Conservation (phyloP, 306 rosid species). For the Bauhinia variegata region DNA sequence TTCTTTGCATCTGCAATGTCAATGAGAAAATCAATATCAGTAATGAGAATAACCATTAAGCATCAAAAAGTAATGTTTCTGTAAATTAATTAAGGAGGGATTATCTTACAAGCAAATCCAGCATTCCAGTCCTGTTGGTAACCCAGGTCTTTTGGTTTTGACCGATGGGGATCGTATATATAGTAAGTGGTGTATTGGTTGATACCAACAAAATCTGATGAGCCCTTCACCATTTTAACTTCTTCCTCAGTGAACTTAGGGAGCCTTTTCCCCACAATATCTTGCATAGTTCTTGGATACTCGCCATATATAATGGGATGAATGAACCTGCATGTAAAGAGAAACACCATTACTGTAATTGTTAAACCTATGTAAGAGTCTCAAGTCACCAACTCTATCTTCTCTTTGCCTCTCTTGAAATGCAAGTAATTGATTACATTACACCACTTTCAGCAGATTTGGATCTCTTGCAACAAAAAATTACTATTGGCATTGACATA, state of each 20-base stretch:
- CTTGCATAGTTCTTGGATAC: conserved; percentile 83
- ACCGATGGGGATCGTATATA: conserved; percentile 58
- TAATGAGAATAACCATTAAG: not conserved
- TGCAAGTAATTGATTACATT: no score
- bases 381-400: not conserved
- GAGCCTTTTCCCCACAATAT: conserved; percentile 74
- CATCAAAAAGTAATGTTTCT: not conserved
- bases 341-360: not conserved
- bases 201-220: conserved; percentile 78
- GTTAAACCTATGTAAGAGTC: not conserved
- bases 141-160: conserved; percentile 60
- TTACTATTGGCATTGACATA: no score
- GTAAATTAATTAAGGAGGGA: conserved; percentile 22
- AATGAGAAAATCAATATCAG: conserved; percentile 20
- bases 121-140: conserved; percentile 89
- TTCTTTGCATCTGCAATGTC: conserved; percentile 69
- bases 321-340: conserved; percentile 68
- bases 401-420: not conserved
- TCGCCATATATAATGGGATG: conserved; percentile 91
- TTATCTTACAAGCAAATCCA: conserved; percentile 76
- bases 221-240: conserved; percentile 81
- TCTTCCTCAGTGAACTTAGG: conserved; percentile 83
- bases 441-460: no score
- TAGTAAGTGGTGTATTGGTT: conserved; percentile 83
- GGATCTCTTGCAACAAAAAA: no score